phyloP scores from a whole-genome alignment of 768 basidiomycete species.

The Leccinellum albellum region DNA sequence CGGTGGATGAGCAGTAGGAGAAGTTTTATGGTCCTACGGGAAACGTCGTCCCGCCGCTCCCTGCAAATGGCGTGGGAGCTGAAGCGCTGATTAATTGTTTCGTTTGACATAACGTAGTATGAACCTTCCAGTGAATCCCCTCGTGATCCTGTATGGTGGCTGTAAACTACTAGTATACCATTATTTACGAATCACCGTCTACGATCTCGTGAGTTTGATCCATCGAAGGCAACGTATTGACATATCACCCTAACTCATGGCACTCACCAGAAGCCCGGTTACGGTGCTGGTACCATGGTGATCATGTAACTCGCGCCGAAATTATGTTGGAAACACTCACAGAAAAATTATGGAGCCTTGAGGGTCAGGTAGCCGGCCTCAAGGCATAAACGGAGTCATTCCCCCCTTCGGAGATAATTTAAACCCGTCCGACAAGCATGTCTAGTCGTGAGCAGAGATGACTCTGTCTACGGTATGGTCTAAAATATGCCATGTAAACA shows the following conservation, averaged over 20 bases:
- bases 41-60: too few species aligned
- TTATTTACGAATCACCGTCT: too few species aligned
- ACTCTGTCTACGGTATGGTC: neutral
- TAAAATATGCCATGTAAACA: constrained; percentile 13
- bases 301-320: constrained; percentile 8
- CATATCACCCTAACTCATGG: constrained; percentile 1
- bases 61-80: too few species aligned
- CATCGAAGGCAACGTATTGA: neutral
- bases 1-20: too few species aligned
- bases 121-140: too few species aligned
- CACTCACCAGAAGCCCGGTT: constrained; percentile 2
- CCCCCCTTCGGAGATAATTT: neutral
- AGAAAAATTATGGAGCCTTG: neutral
- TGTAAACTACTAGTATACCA: too few species aligned
- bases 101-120: too few species aligned
- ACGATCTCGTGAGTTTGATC: too few species aligned
- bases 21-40: too few species aligned
- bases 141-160: too few species aligned
- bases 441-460: neutral
- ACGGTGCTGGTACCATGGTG: too few species aligned
- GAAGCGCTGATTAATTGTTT: too few species aligned
- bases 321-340: neutral
- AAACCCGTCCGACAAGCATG: neutral
- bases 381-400: neutral
- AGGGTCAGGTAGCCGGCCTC: neutral